These are phyloP conservation scores for Globisporangium recalcitrans DNA, from an alignment of 352 stramenopile genomes.

Conservation along the genomic window DNA sequence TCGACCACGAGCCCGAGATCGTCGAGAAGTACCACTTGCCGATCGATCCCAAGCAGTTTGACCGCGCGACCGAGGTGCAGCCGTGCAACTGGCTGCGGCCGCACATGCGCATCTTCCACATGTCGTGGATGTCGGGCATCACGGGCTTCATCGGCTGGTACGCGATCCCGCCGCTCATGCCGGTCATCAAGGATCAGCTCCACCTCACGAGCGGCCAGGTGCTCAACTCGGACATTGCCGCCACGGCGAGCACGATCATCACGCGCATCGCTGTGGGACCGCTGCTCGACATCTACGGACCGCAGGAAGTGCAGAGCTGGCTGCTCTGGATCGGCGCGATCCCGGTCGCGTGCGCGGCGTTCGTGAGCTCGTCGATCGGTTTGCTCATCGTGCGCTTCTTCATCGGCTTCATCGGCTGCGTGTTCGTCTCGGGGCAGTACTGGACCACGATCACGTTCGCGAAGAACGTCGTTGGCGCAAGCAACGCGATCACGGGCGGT, in stretches of 20 bases:
- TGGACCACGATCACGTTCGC: slow-evolving; percentile 95
- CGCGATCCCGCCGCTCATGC: slow-evolving; percentile 91
- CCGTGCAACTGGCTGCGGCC: slow-evolving; percentile 75
- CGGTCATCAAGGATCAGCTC: slow-evolving; percentile 86
- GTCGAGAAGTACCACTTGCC: slow-evolving; percentile 35
- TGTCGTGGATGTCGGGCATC: slow-evolving; percentile 90
- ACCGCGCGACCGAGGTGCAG: slow-evolving; percentile 75
- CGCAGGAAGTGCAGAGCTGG: slow-evolving; percentile 73
- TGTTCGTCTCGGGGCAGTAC: slow-evolving; percentile 94
- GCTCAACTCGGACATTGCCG: slow-evolving; percentile 90
- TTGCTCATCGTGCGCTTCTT: slow-evolving; percentile 91
- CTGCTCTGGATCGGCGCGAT: slow-evolving; percentile 85
- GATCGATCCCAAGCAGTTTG: slow-evolving; percentile 51
- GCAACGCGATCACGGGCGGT: slow-evolving; percentile 90
- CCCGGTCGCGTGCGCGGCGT: slow-evolving; percentile 78
- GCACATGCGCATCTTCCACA: slow-evolving; percentile 94
- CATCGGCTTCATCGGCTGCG: slow-evolving; percentile 91
- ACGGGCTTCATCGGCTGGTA: slow-evolving; percentile 94
- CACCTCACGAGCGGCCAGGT: slow-evolving; percentile 84
- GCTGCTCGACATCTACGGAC: slow-evolving; percentile 90
- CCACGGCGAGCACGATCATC: slow-evolving; percentile 89
- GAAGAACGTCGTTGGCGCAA: slow-evolving; percentile 90
- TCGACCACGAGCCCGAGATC: slow-evolving; percentile 15
- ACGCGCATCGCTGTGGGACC: slow-evolving; percentile 90
- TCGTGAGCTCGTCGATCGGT: slow-evolving; percentile 70